Conservation (phyloP, 176 grass and related monocot species). For the Echinochloa phyllopogon region DNA sequence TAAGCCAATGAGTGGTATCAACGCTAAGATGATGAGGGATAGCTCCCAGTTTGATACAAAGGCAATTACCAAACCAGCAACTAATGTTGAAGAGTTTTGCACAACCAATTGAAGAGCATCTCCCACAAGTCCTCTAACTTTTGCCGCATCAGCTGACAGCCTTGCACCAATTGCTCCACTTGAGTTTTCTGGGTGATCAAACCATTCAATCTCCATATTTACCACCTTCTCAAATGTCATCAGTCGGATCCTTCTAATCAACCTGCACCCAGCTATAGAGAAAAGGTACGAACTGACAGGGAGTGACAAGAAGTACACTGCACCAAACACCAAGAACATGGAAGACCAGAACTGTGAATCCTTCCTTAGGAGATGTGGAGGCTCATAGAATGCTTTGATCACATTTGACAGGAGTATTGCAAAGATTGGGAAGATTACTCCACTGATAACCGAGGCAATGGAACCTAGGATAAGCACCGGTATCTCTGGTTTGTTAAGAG, state of each 20-base stretch:
- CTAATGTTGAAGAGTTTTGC: conserved; percentile 78
- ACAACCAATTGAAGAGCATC: conserved; percentile 83
- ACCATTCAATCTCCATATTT: conserved; percentile 91
- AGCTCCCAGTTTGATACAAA: conserved; percentile 84
- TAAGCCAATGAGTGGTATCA: conserved; percentile 86
- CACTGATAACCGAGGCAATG: conserved; percentile 67
- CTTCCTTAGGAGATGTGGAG: conserved; percentile 68
- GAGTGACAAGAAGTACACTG: conserved; percentile 69
- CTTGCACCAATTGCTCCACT: conserved; percentile 89
- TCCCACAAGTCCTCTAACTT: conserved; percentile 84
- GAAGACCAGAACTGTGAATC: conserved; percentile 87
- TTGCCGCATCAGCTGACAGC: conserved; percentile 82
- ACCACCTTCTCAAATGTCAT: conserved; percentile 97
- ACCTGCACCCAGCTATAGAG: conserved; percentile 74
- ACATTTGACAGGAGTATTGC: conserved; percentile 80
- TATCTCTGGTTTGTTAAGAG: conserved; percentile 86
- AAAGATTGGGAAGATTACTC: conserved; percentile 84
- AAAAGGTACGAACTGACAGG: conserved; percentile 87
- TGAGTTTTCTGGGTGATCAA: conserved; percentile 81
- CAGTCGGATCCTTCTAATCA: conserved; percentile 85
- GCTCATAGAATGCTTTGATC: conserved; percentile 81
- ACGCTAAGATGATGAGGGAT: conserved; percentile 80
- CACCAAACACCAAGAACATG: conserved; percentile 90
- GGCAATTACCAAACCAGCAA: conserved; percentile 83
- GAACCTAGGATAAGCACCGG: conserved; percentile 77